phyloP scores from a whole-genome alignment of 176 grass and related monocot genomes.

The Oryza australiensis region DNA sequence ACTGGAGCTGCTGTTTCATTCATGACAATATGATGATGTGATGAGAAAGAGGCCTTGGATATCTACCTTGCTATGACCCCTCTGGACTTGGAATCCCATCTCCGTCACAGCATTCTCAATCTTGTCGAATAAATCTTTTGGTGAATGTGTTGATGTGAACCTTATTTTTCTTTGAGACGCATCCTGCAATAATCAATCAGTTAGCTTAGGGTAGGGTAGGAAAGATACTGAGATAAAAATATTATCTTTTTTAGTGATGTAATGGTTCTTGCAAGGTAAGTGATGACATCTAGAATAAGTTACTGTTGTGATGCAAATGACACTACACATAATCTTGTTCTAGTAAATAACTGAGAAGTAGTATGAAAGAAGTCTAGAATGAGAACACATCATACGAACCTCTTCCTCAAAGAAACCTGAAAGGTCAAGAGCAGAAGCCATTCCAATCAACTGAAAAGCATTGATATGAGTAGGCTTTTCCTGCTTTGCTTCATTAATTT shows the following conservation, averaged over 20 bases:
- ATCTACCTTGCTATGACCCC: slow-evolving; percentile 52
- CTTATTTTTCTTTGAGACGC: slow-evolving; percentile 71
- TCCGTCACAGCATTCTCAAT: slow-evolving; percentile 55
- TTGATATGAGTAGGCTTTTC: slow-evolving; percentile 66
- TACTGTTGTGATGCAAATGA: background rate
- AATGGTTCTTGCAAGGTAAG: background rate
- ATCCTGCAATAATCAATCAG: slow-evolving; percentile 46
- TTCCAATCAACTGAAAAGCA: slow-evolving; percentile 90
- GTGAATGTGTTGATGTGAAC: slow-evolving; percentile 71
- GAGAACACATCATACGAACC: slow-evolving; percentile 35
- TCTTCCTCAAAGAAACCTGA: slow-evolving; percentile 94
- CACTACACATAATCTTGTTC: background rate
- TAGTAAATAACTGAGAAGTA: background rate
- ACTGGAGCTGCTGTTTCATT: background rate
- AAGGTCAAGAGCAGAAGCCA: slow-evolving; percentile 83
- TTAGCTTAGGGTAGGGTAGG: background rate
- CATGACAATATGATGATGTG: background rate
- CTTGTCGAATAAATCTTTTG: slow-evolving; percentile 65
- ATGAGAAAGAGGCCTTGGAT: background rate
- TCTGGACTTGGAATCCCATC: slow-evolving; percentile 72
- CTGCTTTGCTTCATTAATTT: slow-evolving; percentile 31
- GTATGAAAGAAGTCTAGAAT: background rate
- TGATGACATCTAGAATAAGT: background rate
- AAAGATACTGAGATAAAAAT: background rate
- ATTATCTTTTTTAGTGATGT: background rate